Conservation (phyloP, 2,329 filamentous ascomycete species). For the Fusarium verticillioides region DNA sequence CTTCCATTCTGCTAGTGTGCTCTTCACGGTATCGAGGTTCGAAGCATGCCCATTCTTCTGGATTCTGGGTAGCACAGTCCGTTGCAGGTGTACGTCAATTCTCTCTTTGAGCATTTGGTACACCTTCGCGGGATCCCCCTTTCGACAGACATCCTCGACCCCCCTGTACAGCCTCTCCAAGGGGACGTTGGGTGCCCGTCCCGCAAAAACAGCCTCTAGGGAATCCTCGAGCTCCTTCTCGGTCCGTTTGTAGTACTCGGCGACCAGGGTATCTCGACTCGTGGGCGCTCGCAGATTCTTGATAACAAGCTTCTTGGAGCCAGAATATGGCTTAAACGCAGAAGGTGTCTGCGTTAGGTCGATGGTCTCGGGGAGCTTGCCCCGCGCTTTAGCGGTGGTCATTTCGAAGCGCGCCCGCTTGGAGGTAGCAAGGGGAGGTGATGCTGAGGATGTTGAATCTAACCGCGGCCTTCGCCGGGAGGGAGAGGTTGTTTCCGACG, state of each 20-base stretch:
- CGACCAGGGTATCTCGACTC: slow-evolving; percentile 69
- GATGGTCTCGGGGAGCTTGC: slow-evolving; percentile 54
- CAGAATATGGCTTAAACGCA: slow-evolving; percentile 76
- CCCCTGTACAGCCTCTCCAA: slow-evolving; percentile 90
- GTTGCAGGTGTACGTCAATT: slow-evolving; percentile 75
- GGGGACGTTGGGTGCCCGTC: slow-evolving; percentile 72
- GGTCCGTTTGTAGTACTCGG: slow-evolving; percentile 81
- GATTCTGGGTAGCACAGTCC: slow-evolving; percentile 66
- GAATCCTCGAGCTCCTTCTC: slow-evolving; percentile 80
- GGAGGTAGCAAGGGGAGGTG: slow-evolving; percentile 36
- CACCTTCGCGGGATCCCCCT: slow-evolving; percentile 75
- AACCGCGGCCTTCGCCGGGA: slow-evolving; percentile 54
- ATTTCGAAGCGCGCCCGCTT: slow-evolving; percentile 52
- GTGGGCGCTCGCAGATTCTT: slow-evolving; percentile 83
- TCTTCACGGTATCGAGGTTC: slow-evolving; percentile 72
- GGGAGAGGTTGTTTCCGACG: slow-evolving; percentile 46
- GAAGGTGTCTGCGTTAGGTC: slow-evolving; percentile 51
- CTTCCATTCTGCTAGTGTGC: slow-evolving; percentile 71
- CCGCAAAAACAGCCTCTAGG: slow-evolving; percentile 77
- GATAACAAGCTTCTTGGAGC: slow-evolving; percentile 88
- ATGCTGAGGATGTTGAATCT: slow-evolving; percentile 49
- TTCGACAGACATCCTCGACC: slow-evolving; percentile 90
- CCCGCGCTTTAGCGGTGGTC: slow-evolving; percentile 52
- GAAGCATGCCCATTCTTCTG: slow-evolving; percentile 61
- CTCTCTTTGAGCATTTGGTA: slow-evolving; percentile 72